Conservation (phyloP, 192 early-diverging fungal genomes). For the Coemansia sp. region DNA sequence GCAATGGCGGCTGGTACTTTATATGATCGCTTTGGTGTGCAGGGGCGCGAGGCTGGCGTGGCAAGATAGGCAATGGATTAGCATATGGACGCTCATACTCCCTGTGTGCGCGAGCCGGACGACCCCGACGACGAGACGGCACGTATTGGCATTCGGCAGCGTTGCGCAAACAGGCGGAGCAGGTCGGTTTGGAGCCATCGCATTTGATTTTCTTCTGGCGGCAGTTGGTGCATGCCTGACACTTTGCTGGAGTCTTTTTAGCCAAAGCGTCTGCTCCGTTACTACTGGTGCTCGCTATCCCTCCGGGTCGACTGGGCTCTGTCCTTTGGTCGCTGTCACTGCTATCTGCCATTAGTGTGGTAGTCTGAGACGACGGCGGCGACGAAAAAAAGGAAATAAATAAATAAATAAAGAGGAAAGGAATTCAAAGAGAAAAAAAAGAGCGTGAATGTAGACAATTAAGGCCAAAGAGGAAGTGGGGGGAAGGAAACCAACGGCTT, state of each 20-base stretch:
- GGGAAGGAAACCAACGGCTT: neutral
- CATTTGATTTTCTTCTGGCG: constrained; percentile 59
- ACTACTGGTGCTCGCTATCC: constrained; percentile 13
- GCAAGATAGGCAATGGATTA: constrained; percentile 55
- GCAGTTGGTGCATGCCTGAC: constrained; percentile 59
- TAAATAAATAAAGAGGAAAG: neutral
- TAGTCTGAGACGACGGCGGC: too few species aligned
- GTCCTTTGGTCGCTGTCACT: constrained; percentile 53
- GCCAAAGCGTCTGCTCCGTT: constrained; percentile 10
- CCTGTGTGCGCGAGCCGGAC: constrained; percentile 51
- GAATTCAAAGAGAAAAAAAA: neutral
- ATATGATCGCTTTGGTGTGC: constrained; percentile 15
- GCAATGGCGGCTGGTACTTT: constrained; percentile 27
- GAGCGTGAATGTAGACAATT: neutral
- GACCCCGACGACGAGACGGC: constrained; percentile 52
- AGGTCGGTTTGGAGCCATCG: constrained; percentile 55
- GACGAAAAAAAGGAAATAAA: neutral
- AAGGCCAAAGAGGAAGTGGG: too few species aligned
- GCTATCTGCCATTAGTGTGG: constrained; percentile 33
- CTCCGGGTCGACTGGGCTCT: constrained; percentile 5
- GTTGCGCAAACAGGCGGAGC: constrained; percentile 48
- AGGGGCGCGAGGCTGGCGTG: constrained; percentile 33
- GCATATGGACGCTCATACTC: constrained; percentile 54
- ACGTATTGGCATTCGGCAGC: constrained; percentile 53
- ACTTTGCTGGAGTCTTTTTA: constrained; percentile 45